Percentiles rank a stretch among this genome's conserved stretches.
These are phyloP conservation scores for Cladosporium sp. DNA, from an alignment of 2,329 filamentous ascomycete genomes.

Conservation along the genomic window DNA sequence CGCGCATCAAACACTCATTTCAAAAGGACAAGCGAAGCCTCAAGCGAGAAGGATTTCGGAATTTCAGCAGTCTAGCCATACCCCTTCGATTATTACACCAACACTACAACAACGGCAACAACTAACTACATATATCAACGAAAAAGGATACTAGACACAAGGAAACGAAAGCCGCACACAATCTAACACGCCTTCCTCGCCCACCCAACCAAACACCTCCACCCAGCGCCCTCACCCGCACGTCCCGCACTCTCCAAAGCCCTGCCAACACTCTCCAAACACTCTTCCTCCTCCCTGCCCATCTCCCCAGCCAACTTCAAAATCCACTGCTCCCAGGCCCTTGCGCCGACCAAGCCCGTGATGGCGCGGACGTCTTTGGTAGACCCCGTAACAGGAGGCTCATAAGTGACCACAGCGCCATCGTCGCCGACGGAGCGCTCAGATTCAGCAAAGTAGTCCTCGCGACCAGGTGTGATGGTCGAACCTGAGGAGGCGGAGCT, in stretches of 20 bases:
- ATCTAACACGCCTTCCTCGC: conserved; percentile 51
- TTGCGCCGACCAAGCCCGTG: conserved; percentile 79
- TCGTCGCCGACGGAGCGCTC: conserved; percentile 43
- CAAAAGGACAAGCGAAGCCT: background rate
- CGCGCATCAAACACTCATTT: background rate
- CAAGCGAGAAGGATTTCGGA: background rate
- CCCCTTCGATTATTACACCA: background rate
- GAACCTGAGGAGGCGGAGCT: conserved; percentile 17
- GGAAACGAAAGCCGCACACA: background rate
- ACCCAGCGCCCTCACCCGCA: conserved; percentile 49
- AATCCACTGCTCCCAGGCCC: conserved; percentile 97
- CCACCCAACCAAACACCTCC: conserved; percentile 63
- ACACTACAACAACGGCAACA: background rate
- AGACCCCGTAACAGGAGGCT: conserved; percentile 38
- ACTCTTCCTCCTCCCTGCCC: conserved; percentile 60
- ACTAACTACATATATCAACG: background rate
- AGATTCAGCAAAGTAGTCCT: conserved; percentile 19
- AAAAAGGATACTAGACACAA: background rate
- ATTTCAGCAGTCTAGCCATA: background rate
- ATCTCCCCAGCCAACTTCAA: conserved; percentile 85
- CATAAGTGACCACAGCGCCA: conserved; percentile 33
- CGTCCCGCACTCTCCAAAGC: conserved; percentile 63
- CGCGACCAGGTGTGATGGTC: conserved; percentile 5
- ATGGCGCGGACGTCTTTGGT: conserved; percentile 50
- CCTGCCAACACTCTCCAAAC: conserved; percentile 58